Evolutionary conservation across 148 eudicot species (phyloP).

Genomic region (Rhododendron simsii): DNA sequence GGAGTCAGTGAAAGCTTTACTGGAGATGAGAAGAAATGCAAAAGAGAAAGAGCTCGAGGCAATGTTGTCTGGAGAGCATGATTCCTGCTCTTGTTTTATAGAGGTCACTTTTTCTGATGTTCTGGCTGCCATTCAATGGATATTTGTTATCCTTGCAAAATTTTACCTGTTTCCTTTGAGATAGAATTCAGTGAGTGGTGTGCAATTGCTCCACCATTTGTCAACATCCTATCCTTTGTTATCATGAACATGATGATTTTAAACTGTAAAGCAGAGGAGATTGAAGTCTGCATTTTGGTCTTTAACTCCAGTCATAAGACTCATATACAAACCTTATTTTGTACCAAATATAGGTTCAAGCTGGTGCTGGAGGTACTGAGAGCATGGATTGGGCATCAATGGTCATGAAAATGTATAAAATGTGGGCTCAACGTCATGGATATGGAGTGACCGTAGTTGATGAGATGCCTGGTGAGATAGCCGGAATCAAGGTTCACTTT

Average conservation of each 20-base stretch:
- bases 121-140: not conserved
- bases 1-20: slow-evolving; percentile 79
- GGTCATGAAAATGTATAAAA: slow-evolving; percentile 93
- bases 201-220: not conserved
- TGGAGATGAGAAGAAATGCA: slow-evolving; percentile 60
- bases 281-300: not conserved
- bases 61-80: slow-evolving; percentile 82
- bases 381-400: slow-evolving; percentile 99
- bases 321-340: not conserved
- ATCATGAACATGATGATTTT: not conserved
- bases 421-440: slow-evolving; percentile 84
- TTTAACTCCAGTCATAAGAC: not conserved
- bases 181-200: not conserved
- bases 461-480: slow-evolving; percentile 95
- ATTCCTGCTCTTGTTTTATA: slow-evolving; percentile 87
- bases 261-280: not conserved
- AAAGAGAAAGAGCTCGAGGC: slow-evolving; percentile 95
- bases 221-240: not conserved
- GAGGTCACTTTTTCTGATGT: slow-evolving; percentile 46
- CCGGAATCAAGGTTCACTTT: slow-evolving; percentile 85
- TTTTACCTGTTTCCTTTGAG: not conserved
- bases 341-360: slow-evolving; percentile 66
- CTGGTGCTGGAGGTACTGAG: slow-evolving; percentile 99
- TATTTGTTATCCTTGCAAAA: not conserved
- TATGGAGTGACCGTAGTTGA: slow-evolving; percentile 76